Evolutionary conservation across 495 filamentous ascomycete species (phyloP).

Genomic region (Hypomontagnella submonticulosa): DNA sequence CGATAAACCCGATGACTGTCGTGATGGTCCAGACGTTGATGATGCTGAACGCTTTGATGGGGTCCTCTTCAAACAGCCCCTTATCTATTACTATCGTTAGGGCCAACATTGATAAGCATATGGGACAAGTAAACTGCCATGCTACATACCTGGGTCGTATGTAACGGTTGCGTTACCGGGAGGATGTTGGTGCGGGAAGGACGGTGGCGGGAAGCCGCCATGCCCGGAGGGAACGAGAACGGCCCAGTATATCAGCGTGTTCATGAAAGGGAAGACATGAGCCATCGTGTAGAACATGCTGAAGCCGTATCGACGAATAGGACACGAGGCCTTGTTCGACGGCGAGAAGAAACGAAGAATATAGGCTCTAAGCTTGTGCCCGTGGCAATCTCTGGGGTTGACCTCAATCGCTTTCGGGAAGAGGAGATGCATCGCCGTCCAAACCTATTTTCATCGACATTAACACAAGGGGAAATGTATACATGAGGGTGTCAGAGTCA

Average conservation of each 20-base stretch:
- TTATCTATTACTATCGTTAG: slow-evolving; percentile 33
- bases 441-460: slow-evolving; percentile 46
- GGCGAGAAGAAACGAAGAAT: slow-evolving; percentile 53
- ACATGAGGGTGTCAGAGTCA: neutral
- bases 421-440: slow-evolving; percentile 62
- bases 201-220: slow-evolving; percentile 43
- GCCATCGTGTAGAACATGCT: slow-evolving; percentile 62
- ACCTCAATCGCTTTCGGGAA: slow-evolving; percentile 52
- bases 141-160: slow-evolving; percentile 39
- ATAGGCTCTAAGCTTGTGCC: slow-evolving; percentile 26
- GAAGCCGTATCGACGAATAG: slow-evolving; percentile 55
- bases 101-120: neutral
- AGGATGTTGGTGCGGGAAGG: slow-evolving; percentile 32
- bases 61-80: slow-evolving; percentile 49
- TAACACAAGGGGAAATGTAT: slow-evolving; percentile 6
- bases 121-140: neutral
- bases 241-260: slow-evolving; percentile 60
- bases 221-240: slow-evolving; percentile 53
- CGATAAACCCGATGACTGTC: slow-evolving; percentile 56
- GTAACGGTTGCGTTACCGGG: slow-evolving; percentile 10
- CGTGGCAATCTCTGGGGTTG: slow-evolving; percentile 25
- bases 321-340: slow-evolving; percentile 46
- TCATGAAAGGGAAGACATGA: slow-evolving; percentile 58
- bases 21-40: slow-evolving; percentile 57
- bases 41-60: slow-evolving; percentile 55